These are phyloP conservation scores for Aspergillus puulaauensis DNA, from an alignment of 2,329 filamentous ascomycete species.

Conservation along the genomic window DNA sequence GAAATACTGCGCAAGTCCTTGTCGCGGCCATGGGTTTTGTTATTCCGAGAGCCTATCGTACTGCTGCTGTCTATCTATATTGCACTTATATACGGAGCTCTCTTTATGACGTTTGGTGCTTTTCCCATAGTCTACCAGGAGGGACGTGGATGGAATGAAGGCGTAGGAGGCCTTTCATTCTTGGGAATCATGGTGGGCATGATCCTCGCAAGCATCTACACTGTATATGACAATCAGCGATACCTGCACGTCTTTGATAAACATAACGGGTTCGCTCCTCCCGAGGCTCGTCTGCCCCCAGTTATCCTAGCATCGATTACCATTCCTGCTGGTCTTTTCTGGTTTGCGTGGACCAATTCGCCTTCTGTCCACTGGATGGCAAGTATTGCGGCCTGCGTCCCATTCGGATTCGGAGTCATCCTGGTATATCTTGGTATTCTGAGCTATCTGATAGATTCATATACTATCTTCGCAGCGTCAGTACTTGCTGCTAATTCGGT, in stretches of 20 bases:
- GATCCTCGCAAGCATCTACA: conserved; percentile 41
- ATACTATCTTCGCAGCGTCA: conserved; percentile 44
- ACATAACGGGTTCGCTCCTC: conserved; percentile 60
- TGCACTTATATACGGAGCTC: conserved; percentile 52
- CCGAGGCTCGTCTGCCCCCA: conserved; percentile 56
- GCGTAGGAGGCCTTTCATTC: conserved; percentile 50
- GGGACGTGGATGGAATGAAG: conserved; percentile 48
- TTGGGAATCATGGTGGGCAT: conserved; percentile 49
- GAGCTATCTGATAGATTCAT: conserved; percentile 46
- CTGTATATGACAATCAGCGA: conserved; percentile 42
- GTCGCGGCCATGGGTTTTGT: conserved; percentile 48
- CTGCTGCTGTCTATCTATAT: conserved; percentile 51
- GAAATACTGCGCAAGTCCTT: conserved; percentile 47
- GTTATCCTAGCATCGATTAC: conserved; percentile 49
- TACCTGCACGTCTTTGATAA: conserved; percentile 42
- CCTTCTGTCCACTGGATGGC: conserved; percentile 42
- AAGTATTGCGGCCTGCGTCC: conserved; percentile 35
- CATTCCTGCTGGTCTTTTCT: conserved; percentile 58
- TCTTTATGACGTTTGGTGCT: conserved; percentile 55
- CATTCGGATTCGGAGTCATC: conserved; percentile 45
- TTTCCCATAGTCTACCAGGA: conserved; percentile 52
- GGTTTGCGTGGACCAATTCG: conserved; percentile 61
- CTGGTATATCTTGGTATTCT: conserved; percentile 43
- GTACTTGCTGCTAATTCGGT: conserved; percentile 48
- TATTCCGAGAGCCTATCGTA: conserved; percentile 54